phyloP scores from a whole-genome alignment of 495 filamentous ascomycete species.

The Symbiotaphrina buchneri region DNA sequence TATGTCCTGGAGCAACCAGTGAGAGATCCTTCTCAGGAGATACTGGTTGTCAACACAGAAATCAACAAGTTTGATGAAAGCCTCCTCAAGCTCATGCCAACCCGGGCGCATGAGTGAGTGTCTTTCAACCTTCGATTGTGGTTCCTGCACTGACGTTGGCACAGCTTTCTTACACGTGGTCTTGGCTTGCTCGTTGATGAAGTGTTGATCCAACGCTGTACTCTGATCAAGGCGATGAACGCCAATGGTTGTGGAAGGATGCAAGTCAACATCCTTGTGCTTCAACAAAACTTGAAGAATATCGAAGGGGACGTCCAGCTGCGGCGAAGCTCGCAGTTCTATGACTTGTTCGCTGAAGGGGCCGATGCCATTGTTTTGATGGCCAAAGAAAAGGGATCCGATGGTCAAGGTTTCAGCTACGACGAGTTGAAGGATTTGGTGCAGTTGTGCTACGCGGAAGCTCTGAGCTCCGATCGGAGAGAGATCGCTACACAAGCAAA shows the following conservation, averaged over 20 bases:
- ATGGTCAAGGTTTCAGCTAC: slow-evolving; percentile 18
- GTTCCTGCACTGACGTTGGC: slow-evolving; percentile 1
- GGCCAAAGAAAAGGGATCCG: slow-evolving; percentile 28
- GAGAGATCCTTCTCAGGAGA: slow-evolving; percentile 53
- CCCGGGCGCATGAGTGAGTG: slow-evolving; percentile 18
- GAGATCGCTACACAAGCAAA: slow-evolving; percentile 52
- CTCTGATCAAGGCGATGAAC: slow-evolving; percentile 47
- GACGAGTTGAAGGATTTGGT: slow-evolving; percentile 70
- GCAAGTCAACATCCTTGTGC: slow-evolving; percentile 74
- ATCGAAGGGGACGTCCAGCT: slow-evolving; percentile 51
- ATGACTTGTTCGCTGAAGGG: slow-evolving; percentile 57
- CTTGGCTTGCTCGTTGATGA: slow-evolving; percentile 48
- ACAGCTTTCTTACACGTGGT: slow-evolving; percentile 47
- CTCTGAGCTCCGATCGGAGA: slow-evolving; percentile 42
- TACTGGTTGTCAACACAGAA: slow-evolving; percentile 57
- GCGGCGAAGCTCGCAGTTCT: slow-evolving; percentile 48
- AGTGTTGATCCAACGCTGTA: slow-evolving; percentile 40
- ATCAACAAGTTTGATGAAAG: slow-evolving; percentile 71
- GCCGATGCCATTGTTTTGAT: slow-evolving; percentile 43
- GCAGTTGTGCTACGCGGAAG: slow-evolving; percentile 72
- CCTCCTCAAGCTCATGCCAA: slow-evolving; percentile 41
- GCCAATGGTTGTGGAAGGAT: slow-evolving; percentile 54
- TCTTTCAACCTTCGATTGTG: no score
- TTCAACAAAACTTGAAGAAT: slow-evolving; percentile 90
- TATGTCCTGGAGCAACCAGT: slow-evolving; percentile 53